Base-by-base conservation (phyloP, 345 rosid genomes). In the Heritiera littoralis region DNA sequence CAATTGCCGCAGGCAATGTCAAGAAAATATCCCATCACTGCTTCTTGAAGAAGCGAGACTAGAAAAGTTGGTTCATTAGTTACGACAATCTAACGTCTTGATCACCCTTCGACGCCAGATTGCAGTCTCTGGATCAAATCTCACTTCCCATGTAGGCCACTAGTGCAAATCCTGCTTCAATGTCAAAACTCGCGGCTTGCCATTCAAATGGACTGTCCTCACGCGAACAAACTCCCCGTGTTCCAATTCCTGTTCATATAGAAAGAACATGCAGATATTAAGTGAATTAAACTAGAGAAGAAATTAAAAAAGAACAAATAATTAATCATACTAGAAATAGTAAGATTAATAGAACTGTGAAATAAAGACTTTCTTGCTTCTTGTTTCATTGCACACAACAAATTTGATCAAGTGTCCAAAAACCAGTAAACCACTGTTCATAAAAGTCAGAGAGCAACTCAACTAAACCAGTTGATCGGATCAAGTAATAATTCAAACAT, bases 121-220 rank as follows among this genome's bases (percentile, higher is more conserved):
- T 76, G 94, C 92, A 32, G 87, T 83, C 69, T 83, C 88, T 6
- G 98, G 93, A 74, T 96, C 93, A 74, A 94, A 96, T 78, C 90
- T 89, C 80, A 92, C 83, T 85, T 91, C 95, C 98, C 98, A 94
- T 14, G 97, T 91, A 20, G 97, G 97, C 99, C 97, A 96, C 76
- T 96, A 94, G 82, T 94, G 98, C 66, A 96, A 86, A 87, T 94
- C 99, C 80, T 96, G 97, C 88, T 96, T 96, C 80, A 96, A 79
- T 11, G 98, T 91, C 69, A 92, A 72, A 23, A 96, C 97, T 72
- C 95, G 88, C 55, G 99, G 99, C 88, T 92, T 92, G 78, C 97
- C 98, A 74, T 90, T 89, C 41, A 96, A 89, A 88, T 91, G 96
- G 66, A 96, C 86, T 0, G 95, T 96, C 86, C 84, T 88, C 13